A percentile compares a stretch with the other conserved stretches of the same genome.
phyloP scores from a whole-genome alignment of 352 stramenopile genomes.

The Phytophthora ohioensis region DNA sequence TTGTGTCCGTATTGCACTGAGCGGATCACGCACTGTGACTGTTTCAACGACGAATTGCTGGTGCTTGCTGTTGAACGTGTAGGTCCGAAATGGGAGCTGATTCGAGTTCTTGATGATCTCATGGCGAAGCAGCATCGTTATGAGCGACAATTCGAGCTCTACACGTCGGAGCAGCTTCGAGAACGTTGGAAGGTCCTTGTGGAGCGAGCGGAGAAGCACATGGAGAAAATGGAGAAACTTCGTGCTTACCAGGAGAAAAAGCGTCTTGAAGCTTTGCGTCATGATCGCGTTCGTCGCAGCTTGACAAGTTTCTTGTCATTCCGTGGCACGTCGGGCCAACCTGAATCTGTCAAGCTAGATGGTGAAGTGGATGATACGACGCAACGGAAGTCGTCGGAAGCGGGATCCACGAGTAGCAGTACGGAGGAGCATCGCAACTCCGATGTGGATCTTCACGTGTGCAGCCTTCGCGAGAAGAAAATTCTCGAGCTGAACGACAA shows the following conservation, averaged over 20 bases:
- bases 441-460: constrained; percentile 41
- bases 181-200: constrained; percentile 70
- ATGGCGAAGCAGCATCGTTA: constrained; percentile 55
- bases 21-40: constrained; percentile 68
- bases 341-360: constrained; percentile 18
- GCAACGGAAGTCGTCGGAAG: constrained; percentile 27
- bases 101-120: constrained; percentile 60
- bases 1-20: constrained; percentile 76
- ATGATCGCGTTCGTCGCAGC: constrained; percentile 48
- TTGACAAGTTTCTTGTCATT: constrained; percentile 45
- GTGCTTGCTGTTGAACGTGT: constrained; percentile 66
- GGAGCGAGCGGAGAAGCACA: constrained; percentile 55
- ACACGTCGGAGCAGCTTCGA: constrained; percentile 61
- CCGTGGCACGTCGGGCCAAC: constrained; percentile 23
- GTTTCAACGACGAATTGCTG: constrained; percentile 75
- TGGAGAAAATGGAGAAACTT: constrained; percentile 72
- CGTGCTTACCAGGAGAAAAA: constrained; percentile 63
- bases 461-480: constrained; percentile 64
- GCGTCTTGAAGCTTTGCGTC: constrained; percentile 40
- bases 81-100: constrained; percentile 73
- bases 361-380: constrained; percentile 12
- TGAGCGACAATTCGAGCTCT: constrained; percentile 62
- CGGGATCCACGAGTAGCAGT: constrained; percentile 32
- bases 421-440: constrained; percentile 25
- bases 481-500: constrained; percentile 61